Base-by-base conservation (phyloP, 1,139 yeast species). In the Saccharomycopsis phalli region DNA sequence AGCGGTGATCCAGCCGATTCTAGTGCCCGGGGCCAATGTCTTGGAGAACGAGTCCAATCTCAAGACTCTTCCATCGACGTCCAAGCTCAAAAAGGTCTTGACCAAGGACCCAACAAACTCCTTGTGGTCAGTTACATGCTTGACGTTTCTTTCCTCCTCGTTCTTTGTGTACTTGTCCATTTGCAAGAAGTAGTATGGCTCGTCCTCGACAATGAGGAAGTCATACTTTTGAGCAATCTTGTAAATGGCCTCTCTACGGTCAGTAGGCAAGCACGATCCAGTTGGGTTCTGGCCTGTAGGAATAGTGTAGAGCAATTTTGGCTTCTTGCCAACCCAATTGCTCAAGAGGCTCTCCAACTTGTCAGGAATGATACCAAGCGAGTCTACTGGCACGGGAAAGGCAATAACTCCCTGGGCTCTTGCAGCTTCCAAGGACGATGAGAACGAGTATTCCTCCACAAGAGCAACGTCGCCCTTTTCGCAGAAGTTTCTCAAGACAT, bases 201-300 rank as follows among this genome's bases (percentile, higher is more conserved):
- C 96, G 59, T 87, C 96, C 64, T 87, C 96, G 39, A 86, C 63
- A 51, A 87, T 76, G 40, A 87, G 55, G 54, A 87, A 68, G 61
- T 87, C 94, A 59, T 84, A 78, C 62, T 82, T 76, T 53, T 75
- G 76, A 21, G 91, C 84, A 50, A 86, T 58, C 45, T 72, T 66
- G 62, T 86, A 86, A 48, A 87, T 71, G 38, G 67, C 72, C 50
- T 65, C 59, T 62, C 95, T 82, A 63, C 96, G 76, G 53, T 79
- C 87, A 14, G 56, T 62, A 40, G 79, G 66, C 52, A 87, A 65
- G 34, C 82, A 79, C 11, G 91, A 79, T 31, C 96, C 96, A 26
- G 95, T 86, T 45, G 96, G 96, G 69, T 87, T 87, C 65, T 87
- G 96, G 43, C 96, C 96, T 19, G 95, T 87, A 49, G 87, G 78